Percentiles rank a stretch among this genome's conserved stretches.
phyloP scores from a whole-genome alignment of 257 asterid species.

The Nicotiana knightiana region DNA sequence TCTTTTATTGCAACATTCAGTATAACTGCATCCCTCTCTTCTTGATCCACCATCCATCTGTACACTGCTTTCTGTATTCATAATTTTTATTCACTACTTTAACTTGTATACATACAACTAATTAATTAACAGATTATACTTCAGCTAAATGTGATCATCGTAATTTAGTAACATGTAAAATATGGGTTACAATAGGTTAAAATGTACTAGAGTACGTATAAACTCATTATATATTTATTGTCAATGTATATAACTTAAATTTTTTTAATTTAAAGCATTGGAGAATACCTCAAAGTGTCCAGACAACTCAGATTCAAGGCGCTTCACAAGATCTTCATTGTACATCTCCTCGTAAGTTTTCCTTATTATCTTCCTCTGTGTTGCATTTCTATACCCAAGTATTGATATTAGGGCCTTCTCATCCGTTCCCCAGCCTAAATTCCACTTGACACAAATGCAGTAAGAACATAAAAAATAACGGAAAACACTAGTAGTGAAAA shows the following conservation, averaged over 20 bases:
- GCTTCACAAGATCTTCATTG: slow-evolving; percentile 60
- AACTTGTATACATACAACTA: no score
- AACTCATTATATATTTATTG: no score
- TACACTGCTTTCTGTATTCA: slow-evolving; percentile 51
- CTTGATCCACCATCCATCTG: slow-evolving; percentile 70
- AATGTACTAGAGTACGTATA: no score
- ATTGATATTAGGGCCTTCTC: slow-evolving; percentile 55
- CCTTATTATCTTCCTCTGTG: slow-evolving; percentile 54
- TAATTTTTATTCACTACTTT: no score
- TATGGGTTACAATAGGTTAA: no score
- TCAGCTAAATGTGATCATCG: no score
- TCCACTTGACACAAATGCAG: not conserved
- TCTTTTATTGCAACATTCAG: slow-evolving; percentile 49
- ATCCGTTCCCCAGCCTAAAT: slow-evolving; percentile 70
- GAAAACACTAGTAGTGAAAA: no score
- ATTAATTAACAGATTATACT: no score
- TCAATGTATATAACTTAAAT: no score
- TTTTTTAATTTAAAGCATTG: not conserved
- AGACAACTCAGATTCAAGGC: slow-evolving; percentile 65
- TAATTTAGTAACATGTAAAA: no score
- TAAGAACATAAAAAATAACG: not conserved
- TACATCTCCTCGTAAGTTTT: slow-evolving; percentile 57
- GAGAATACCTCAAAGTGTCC: slow-evolving; percentile 60
- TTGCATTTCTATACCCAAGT: slow-evolving; percentile 51
- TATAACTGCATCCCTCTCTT: slow-evolving; percentile 61